These are phyloP conservation scores for Cystobasidiaceae sp. DNA, from an alignment of 1,284 basidiomycete species.

Conservation along the genomic window DNA sequence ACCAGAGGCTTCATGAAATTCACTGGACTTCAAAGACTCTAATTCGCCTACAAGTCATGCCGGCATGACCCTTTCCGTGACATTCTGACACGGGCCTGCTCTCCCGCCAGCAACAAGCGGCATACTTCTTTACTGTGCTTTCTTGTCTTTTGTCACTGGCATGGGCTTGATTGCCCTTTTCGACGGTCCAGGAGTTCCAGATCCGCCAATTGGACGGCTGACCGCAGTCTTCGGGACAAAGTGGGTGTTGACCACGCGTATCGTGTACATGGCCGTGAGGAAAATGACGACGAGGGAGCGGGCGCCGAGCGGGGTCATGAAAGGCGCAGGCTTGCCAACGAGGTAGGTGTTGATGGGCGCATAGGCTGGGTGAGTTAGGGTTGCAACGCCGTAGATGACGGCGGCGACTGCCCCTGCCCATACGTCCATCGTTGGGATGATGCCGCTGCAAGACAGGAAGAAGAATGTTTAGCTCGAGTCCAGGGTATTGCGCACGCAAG, in stretches of 20 bases:
- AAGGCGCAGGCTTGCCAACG: conserved; percentile 21
- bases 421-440: conserved; percentile 31
- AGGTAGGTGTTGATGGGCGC: conserved; percentile 18
- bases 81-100: not conserved
- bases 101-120: not conserved
- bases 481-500: not conserved
- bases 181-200: conserved; percentile 1
- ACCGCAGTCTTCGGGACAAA: not conserved
- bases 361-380: conserved; percentile 27
- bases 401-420: conserved; percentile 29
- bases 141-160: conserved; percentile 21
- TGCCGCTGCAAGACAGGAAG: not conserved
- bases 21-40: too few species aligned
- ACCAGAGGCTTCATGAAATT: too few species aligned
- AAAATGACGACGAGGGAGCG: conserved; percentile 22
- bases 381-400: conserved; percentile 31
- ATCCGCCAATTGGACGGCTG: not conserved
- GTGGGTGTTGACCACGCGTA: conserved; percentile 19
- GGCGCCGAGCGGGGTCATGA: conserved; percentile 29
- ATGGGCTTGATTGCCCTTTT: conserved; percentile 10
- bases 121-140: conserved; percentile 1
- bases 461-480: not conserved
- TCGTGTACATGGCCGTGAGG: conserved; percentile 25
- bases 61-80: too few species aligned
- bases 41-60: too few species aligned